Evolutionary conservation across 495 filamentous ascomycete species (phyloP), one percentile per base, ranked within the genome.

Genomic region (Talaromyces liani): DNA sequence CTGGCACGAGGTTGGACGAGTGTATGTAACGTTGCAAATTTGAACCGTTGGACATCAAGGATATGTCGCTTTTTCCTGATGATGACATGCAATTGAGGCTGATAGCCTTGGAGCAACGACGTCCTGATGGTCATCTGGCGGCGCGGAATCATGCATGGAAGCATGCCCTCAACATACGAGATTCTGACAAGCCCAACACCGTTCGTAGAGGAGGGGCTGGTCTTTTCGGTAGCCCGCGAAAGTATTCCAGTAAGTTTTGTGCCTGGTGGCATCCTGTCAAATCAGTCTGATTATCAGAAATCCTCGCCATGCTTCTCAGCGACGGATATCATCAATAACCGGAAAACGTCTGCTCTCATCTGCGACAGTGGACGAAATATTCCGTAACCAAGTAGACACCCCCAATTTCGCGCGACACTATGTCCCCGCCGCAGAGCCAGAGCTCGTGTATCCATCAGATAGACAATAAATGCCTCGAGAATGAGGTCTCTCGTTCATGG

Each of bases 11-110:
- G 4, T 79, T 88, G 9, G 80, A 84, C 47, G 79, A 81, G 29
- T 88, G 85, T 67, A 75, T 86, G 60, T 74, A 84, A 53, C 67
- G 76, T 61, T 67, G 84, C 67, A 82, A 88, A 63, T 86, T 87
- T 66, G 63, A 74, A 39, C 85, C 87, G 0, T 75, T 88, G 2
- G 81, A 76, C 10, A 66, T 88, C 36, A 69, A 75, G 14, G 70
- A 82, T 62, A 80, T 84, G 39, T 77, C 76, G 53, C n/a, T 81
- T 89, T 76, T 85, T 36, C 85, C 85, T 1, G 78, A 67, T 0
- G 39, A 69, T 2, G 69, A 79, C 2, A 86, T 86, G 85, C 76
- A 73, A 63, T 36, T 63, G 0, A 73, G 76, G 0, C 68, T 88
- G 4, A 82, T 80, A 2, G 70, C 73, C 60, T 83, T 86, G 80